A percentile compares a stretch with the other conserved stretches of the same genome.
Conservation (phyloP, 2,329 filamentous ascomycete species). For the Hymenoscyphus fructigenus region DNA sequence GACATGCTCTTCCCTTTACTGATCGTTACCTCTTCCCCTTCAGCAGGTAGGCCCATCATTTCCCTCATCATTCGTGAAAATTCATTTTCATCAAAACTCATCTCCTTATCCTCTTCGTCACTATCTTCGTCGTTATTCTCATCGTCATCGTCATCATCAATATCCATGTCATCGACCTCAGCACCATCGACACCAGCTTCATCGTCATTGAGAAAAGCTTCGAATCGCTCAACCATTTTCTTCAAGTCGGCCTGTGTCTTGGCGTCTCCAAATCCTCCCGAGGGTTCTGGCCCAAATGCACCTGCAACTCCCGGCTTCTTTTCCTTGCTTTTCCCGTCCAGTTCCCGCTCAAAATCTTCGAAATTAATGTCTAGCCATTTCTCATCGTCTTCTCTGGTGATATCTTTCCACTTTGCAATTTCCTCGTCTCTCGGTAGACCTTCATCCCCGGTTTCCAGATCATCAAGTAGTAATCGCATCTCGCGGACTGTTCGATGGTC, state of each 20-base stretch:
- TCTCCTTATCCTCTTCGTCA: constrained; percentile 70
- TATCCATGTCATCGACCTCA: constrained; percentile 69
- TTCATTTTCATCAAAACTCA: constrained; percentile 80
- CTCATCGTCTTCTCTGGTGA: constrained; percentile 73
- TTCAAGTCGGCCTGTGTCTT: constrained; percentile 73
- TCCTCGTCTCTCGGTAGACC: constrained; percentile 69
- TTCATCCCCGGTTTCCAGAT: constrained; percentile 52
- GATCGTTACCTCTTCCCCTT: constrained; percentile 14
- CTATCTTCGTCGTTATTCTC: constrained; percentile 52
- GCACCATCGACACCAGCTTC: constrained; percentile 77
- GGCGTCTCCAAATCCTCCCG: constrained; percentile 61
- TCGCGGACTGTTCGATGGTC: constrained; percentile 71
- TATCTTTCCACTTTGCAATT: constrained; percentile 67
- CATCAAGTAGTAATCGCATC: constrained; percentile 71
- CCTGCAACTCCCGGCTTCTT: constrained; percentile 28
- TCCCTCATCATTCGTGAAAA: constrained; percentile 88
- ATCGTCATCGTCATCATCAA: constrained; percentile 49
- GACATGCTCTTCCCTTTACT: constrained; percentile 14
- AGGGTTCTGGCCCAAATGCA: constrained; percentile 31
- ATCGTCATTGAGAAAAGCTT: constrained; percentile 86
- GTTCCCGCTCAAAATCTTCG: constrained; percentile 80
- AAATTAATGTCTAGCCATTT: constrained; percentile 92
- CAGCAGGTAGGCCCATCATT: constrained; percentile 70
- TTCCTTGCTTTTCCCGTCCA: constrained; percentile 52
- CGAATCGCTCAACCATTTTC: constrained; percentile 92